These are phyloP conservation scores for Hypoxylon sp. DNA, from an alignment of 2,329 filamentous ascomycete species.

Conservation along the genomic window DNA sequence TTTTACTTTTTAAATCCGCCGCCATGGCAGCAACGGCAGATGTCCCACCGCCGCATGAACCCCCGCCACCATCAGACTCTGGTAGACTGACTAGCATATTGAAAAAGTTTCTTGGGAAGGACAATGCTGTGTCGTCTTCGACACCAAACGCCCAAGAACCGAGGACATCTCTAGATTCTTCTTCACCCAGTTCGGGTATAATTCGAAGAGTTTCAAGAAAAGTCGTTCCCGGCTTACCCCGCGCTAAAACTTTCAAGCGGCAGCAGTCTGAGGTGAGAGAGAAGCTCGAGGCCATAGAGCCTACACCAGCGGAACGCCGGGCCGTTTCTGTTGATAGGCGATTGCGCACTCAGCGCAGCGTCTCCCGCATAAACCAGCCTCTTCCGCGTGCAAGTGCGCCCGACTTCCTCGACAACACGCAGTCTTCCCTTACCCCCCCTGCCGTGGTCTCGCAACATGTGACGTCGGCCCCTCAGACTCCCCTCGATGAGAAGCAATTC, in stretches of 20 bases:
- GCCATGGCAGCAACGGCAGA: conserved; percentile 51
- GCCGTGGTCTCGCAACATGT: conserved; percentile 48
- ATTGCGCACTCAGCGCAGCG: conserved; percentile 55
- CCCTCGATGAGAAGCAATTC: conserved; percentile 55
- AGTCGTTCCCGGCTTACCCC: conserved; percentile 84
- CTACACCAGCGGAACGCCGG: conserved; percentile 76
- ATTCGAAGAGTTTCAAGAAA: conserved; percentile 66
- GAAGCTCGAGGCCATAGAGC: conserved; percentile 76
- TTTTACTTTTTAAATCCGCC: conserved; percentile 43
- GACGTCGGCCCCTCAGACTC: conserved; percentile 54
- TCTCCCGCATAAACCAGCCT: conserved; percentile 54
- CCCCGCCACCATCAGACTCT: conserved; percentile 46
- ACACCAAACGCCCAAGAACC: conserved; percentile 46
- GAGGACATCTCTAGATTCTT: conserved; percentile 47
- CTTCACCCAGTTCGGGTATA: conserved; percentile 53
- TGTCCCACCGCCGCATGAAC: conserved; percentile 45
- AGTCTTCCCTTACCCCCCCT: conserved; percentile 49
- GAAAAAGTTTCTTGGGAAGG: conserved; percentile 51
- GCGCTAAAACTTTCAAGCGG: conserved; percentile 83
- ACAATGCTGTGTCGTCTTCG: conserved; percentile 42
- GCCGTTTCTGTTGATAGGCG: conserved; percentile 76
- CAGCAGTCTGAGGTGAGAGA: conserved; percentile 86
- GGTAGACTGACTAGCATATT: conserved; percentile 48
- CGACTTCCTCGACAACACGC: conserved; percentile 58
- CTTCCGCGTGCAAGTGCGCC: conserved; percentile 66